phyloP scores from a whole-genome alignment of 1,284 basidiomycete genomes.

The Melampsora larici-populina region DNA sequence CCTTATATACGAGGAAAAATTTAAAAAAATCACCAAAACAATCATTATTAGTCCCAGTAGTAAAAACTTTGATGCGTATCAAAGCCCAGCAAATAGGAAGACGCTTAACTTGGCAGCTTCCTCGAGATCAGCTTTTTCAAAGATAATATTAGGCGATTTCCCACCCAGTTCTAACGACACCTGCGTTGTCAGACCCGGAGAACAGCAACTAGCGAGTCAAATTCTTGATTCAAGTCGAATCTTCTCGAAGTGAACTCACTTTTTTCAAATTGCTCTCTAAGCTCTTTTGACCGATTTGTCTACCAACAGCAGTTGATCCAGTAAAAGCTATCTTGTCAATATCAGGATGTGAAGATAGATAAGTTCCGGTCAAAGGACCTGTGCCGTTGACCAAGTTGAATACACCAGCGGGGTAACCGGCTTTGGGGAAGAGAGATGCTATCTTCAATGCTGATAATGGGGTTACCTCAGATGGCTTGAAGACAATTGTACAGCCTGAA shows the following conservation, averaged over 20 bases:
- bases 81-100: not conserved
- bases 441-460: constrained; percentile 49
- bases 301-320: constrained; percentile 40
- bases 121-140: constrained; percentile 40
- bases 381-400: constrained; percentile 52
- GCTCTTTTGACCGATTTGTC: constrained; percentile 15
- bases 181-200: constrained; percentile 45
- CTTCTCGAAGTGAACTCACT: constrained; percentile 21
- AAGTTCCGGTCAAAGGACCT: constrained; percentile 49
- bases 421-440: constrained; percentile 47
- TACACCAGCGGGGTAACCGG: constrained; percentile 51
- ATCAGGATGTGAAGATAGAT: constrained; percentile 53
- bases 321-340: constrained; percentile 45
- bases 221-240: not conserved
- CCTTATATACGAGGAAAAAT: not conserved
- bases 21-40: not conserved
- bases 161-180: constrained; percentile 49
- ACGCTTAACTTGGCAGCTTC: constrained; percentile 32
- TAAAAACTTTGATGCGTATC: not conserved
- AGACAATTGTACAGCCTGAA: constrained; percentile 50
- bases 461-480: constrained; percentile 52
- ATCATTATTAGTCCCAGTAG: not conserved
- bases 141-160: constrained; percentile 48
- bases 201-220: not conserved
- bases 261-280: constrained; percentile 43